Conservation (phyloP, 176 grass and related monocot species). For the Oryza rufipogon region DNA sequence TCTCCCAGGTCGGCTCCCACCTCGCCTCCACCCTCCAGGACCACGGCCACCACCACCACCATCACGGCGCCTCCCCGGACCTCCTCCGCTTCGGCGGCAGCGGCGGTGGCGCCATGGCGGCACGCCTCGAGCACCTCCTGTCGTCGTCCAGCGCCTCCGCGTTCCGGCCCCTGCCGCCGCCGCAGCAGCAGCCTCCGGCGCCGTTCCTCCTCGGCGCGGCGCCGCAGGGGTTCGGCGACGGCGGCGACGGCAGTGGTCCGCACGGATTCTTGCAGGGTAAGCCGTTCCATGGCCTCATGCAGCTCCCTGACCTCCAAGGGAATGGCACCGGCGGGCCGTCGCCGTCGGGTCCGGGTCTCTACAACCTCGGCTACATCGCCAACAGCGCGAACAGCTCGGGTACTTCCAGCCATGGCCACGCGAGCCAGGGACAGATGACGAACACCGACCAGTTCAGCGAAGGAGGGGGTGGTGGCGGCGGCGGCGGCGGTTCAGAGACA, state of each 20-base stretch:
- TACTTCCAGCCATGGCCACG: slow-evolving; percentile 57
- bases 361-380: slow-evolving; percentile 71
- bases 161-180: slow-evolving; percentile 55
- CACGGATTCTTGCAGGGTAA: slow-evolving; percentile 70
- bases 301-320: slow-evolving; percentile 78
- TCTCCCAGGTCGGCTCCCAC: slow-evolving; percentile 72
- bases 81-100: slow-evolving; percentile 56
- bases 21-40: slow-evolving; percentile 52
- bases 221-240: slow-evolving; percentile 61
- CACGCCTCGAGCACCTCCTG: slow-evolving; percentile 69
- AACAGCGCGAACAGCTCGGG: slow-evolving; percentile 58
- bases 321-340: slow-evolving; percentile 44
- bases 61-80: slow-evolving; percentile 37
- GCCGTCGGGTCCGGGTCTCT: slow-evolving; percentile 52
- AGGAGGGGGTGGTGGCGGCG: slow-evolving; percentile 31
- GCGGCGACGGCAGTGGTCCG: slow-evolving; percentile 33
- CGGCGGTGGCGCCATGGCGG: background rate
- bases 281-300: slow-evolving; percentile 89
- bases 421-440: slow-evolving; percentile 51
- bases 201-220: slow-evolving; percentile 43
- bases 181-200: background rate
- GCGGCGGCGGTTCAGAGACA: slow-evolving; percentile 44
- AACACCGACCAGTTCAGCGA: slow-evolving; percentile 51
- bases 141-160: slow-evolving; percentile 49
- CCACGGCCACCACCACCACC: slow-evolving; percentile 42